These are phyloP conservation scores for Eucommia ulmoides DNA, from an alignment of 257 asterid genomes.

Conservation along the genomic window DNA sequence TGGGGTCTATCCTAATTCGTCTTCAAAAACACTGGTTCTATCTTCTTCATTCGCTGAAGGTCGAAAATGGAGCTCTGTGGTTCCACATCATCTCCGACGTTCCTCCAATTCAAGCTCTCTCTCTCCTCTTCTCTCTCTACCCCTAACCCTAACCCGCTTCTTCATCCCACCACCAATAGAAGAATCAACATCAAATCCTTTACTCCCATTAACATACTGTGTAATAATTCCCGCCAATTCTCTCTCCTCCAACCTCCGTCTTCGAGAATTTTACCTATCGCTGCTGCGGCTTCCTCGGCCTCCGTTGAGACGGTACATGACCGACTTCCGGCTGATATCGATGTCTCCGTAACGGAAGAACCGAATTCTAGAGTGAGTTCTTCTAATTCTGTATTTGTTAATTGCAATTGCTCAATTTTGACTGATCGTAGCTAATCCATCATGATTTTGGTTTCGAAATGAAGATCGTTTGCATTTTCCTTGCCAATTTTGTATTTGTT, in stretches of 20 bases:
- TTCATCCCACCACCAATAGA: constrained; percentile 15
- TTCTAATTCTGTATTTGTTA: not conserved
- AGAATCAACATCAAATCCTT: not conserved
- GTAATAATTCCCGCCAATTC: constrained; percentile 35
- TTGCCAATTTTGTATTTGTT: not conserved
- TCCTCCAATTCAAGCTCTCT: constrained; percentile 22
- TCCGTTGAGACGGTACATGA: constrained; percentile 27
- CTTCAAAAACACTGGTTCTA: not conserved
- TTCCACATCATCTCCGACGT: constrained; percentile 25
- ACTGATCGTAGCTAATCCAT: too few species aligned
- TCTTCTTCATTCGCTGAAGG: not conserved
- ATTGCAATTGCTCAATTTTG: not conserved
- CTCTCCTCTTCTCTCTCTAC: constrained; percentile 17
- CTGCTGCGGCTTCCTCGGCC: constrained; percentile 35
- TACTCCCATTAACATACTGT: constrained; percentile 14
- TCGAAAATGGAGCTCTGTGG: constrained; percentile 48
- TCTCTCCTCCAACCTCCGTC: constrained; percentile 8
- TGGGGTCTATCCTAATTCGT: too few species aligned
- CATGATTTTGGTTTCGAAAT: not conserved
- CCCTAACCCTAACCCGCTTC: constrained; percentile 15
- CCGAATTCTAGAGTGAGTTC: constrained; percentile 65
- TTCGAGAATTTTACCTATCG: constrained; percentile 7
- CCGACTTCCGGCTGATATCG: constrained; percentile 72
- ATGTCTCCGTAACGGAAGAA: constrained; percentile 54
- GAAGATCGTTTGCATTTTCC: too few species aligned